phyloP scores from a whole-genome alignment of 371 early-diverging fungal species.

The Lichtheimia ramosa region DNA sequence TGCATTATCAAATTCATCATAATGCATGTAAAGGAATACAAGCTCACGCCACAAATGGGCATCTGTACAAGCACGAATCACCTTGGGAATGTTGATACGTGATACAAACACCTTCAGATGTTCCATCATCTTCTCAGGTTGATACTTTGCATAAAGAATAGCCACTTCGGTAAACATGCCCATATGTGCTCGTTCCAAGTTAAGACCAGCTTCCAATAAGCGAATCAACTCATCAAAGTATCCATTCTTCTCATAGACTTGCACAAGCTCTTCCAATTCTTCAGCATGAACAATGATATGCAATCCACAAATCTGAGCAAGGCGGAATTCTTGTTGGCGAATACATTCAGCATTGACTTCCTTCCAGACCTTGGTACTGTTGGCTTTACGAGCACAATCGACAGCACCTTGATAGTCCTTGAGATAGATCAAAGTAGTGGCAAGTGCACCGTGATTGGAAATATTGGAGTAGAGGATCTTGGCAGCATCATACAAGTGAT shows the following conservation, averaged over 20 bases:
- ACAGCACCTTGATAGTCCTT: conserved; percentile 96
- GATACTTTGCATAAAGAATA: conserved; percentile 93
- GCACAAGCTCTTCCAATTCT: conserved; percentile 87
- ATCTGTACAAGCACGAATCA: conserved; percentile 89
- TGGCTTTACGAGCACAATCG: conserved; percentile 97
- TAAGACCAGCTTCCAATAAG: conserved; percentile 91
- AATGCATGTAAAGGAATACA: conserved; percentile 95
- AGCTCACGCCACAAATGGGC: conserved; percentile 96
- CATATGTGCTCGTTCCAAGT: conserved; percentile 97
- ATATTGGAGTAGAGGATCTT: conserved; percentile 90
- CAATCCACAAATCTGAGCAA: conserved; percentile 97
- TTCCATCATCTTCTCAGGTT: conserved; percentile 91
- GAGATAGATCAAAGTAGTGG: conserved; percentile 92
- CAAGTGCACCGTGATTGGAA: conserved; percentile 95
- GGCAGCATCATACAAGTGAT: conserved; percentile 91
- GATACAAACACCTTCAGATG: conserved; percentile 94
- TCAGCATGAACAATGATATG: conserved; percentile 96
- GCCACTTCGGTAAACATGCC: conserved; percentile 99
- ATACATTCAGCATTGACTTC: conserved; percentile 96
- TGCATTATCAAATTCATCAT: conserved; percentile 97
- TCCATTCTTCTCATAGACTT: conserved; percentile 86
- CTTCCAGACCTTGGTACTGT: conserved; percentile 96
- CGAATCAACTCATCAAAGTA: conserved; percentile 87
- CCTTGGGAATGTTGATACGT: conserved; percentile 98
- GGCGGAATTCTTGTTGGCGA: conserved; percentile 88